These are phyloP conservation scores for Isochrysis galbana DNA, from an alignment of 78 protist species.

Conservation along the genomic window DNA sequence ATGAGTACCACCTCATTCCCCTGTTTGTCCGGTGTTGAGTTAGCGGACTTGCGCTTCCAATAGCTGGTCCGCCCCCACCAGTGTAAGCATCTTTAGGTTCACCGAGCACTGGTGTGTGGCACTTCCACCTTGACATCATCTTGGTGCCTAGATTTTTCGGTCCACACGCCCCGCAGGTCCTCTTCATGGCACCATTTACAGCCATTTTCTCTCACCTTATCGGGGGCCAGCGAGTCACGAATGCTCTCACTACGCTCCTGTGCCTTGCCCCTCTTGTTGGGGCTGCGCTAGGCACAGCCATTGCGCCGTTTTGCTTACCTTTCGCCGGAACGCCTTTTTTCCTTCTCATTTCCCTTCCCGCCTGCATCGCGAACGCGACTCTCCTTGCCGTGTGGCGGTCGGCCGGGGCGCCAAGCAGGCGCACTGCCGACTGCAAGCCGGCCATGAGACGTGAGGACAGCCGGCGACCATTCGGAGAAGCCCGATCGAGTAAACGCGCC, in stretches of 20 bases:
- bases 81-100: no score
- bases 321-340: neutral
- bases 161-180: no score
- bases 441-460: no score
- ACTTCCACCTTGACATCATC: no score
- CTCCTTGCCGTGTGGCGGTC: neutral
- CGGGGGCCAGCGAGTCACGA: neutral
- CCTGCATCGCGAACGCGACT: neutral
- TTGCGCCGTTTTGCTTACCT: neutral
- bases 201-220: neutral
- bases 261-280: neutral
- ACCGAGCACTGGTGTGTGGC: no score
- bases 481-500: no score
- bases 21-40: no score
- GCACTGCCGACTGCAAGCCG: neutral
- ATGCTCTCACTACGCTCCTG: neutral
- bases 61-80: no score
- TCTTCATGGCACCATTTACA: conserved; percentile 20
- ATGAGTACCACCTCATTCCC: no score
- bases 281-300: neutral
- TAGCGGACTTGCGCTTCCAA: no score
- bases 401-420: neutral
- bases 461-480: no score
- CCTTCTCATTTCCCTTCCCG: neutral
- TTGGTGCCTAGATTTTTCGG: no score